Conservation (phyloP, 352 stramenopile species). For the Phytophthora ohioensis region DNA sequence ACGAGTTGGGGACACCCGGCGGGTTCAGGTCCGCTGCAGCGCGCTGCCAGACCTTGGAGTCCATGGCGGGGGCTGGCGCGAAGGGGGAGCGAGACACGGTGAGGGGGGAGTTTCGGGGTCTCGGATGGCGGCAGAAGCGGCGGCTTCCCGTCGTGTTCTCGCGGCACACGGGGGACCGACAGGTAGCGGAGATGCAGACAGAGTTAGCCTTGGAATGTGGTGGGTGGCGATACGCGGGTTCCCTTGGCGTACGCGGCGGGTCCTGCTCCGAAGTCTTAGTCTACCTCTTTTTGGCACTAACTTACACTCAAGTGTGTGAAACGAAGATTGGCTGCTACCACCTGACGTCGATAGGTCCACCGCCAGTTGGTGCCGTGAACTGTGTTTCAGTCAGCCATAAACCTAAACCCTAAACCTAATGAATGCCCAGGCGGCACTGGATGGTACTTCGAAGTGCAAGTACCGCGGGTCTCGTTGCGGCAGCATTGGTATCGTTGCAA, state of each 20-base stretch:
- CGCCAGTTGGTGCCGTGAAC: constrained; percentile 24
- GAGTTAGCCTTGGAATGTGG: background rate
- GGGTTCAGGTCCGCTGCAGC: constrained; percentile 75
- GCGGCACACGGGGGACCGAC: constrained; percentile 5
- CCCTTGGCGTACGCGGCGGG: constrained; percentile 6
- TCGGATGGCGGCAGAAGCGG: constrained; percentile 1
- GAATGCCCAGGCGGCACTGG: background rate
- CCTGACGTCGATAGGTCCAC: constrained; percentile 9
- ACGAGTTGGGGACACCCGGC: constrained; percentile 79
- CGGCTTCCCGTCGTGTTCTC: constrained; percentile 15
- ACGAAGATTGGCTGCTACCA: constrained; percentile 37
- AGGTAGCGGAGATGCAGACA: constrained; percentile 7
- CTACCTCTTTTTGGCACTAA: constrained; percentile 10
- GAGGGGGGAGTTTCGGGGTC: constrained; percentile 31
- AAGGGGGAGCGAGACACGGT: constrained; percentile 1
- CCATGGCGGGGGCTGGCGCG: constrained; percentile 23
- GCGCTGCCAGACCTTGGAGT: constrained; percentile 77
- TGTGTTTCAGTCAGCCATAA: constrained; percentile 1
- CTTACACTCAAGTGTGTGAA: constrained; percentile 15
- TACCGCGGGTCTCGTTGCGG: too few relatives aligned
- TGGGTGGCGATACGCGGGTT: constrained; percentile 1
- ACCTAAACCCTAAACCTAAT: background rate
- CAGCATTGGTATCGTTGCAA: too few relatives aligned
- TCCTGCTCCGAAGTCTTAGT: constrained; percentile 23
- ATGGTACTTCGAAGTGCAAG: too few relatives aligned